phyloP scores from a whole-genome alignment of 2,329 filamentous ascomycete species.

The Fusarium sulawesiense region DNA sequence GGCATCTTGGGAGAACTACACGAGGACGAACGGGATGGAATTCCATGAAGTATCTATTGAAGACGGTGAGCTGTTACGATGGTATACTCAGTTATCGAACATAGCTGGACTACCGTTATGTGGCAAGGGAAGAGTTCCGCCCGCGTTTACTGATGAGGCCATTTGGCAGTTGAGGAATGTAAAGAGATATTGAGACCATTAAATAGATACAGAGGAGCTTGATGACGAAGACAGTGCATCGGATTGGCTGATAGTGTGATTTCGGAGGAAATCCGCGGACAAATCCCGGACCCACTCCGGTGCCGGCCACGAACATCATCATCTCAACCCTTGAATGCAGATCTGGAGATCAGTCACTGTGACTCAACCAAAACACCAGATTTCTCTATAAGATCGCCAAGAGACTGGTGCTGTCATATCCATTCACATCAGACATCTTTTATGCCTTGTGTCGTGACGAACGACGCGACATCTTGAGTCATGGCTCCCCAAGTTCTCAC shows the following conservation, averaged over 20 bases:
- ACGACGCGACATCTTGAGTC: background rate
- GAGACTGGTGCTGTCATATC: background rate
- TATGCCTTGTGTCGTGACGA: background rate
- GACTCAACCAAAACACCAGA: background rate
- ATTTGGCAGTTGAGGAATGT: background rate
- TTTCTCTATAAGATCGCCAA: background rate
- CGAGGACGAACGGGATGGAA: background rate
- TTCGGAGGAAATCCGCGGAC: background rate
- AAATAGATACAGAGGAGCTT: background rate
- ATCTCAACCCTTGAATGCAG: background rate
- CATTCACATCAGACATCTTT: background rate
- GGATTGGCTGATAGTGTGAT: background rate
- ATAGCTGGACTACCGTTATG: background rate
- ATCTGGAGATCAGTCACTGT: background rate
- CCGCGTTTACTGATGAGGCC: background rate
- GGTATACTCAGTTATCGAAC: background rate
- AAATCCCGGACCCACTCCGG: background rate
- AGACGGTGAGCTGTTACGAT: background rate
- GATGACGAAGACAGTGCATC: background rate
- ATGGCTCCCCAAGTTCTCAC: slow-evolving; percentile 3
- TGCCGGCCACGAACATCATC: background rate
- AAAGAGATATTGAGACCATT: background rate
- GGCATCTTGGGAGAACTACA: background rate
- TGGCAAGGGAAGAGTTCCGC: background rate
- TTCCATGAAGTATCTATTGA: background rate